These are phyloP conservation scores for Vanderwaltozyma verrucispora DNA, from an alignment of 805 yeast genomes.

Conservation along the genomic window DNA sequence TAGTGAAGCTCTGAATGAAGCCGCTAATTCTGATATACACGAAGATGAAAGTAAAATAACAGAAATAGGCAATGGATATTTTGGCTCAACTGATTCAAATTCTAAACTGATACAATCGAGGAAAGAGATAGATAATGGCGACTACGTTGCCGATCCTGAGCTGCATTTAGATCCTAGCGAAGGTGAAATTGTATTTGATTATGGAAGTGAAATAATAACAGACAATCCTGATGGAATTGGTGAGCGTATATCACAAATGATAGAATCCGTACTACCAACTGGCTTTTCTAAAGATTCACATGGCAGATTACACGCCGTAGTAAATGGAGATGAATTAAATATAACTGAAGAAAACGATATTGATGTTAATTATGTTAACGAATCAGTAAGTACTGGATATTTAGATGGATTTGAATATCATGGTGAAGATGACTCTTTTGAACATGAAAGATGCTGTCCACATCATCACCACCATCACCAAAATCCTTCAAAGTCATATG, in stretches of 20 bases:
- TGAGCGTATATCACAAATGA: constrained; percentile 21
- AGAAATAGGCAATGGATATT: background rate
- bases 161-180: constrained; percentile 20
- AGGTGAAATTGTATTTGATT: constrained; percentile 25
- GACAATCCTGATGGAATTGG: constrained; percentile 21
- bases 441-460: constrained; percentile 4
- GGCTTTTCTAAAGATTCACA: constrained; percentile 20
- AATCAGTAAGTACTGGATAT: background rate
- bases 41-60: background rate
- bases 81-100: background rate
- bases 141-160: constrained; percentile 14
- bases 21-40: background rate
- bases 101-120: background rate
- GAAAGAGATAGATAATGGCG: background rate
- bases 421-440: constrained; percentile 2
- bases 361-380: constrained; percentile 1
- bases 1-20: background rate
- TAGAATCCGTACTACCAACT: constrained; percentile 23
- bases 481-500: background rate
- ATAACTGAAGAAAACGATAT: constrained; percentile 12
- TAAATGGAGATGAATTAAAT: constrained; percentile 18
- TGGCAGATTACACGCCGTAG: constrained; percentile 19
- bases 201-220: constrained; percentile 18
- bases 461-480: constrained; percentile 8
- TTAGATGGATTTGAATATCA: background rate